Evolutionary conservation across 768 basidiomycete species (phyloP).

Genomic region (Mycena crocata): DNA sequence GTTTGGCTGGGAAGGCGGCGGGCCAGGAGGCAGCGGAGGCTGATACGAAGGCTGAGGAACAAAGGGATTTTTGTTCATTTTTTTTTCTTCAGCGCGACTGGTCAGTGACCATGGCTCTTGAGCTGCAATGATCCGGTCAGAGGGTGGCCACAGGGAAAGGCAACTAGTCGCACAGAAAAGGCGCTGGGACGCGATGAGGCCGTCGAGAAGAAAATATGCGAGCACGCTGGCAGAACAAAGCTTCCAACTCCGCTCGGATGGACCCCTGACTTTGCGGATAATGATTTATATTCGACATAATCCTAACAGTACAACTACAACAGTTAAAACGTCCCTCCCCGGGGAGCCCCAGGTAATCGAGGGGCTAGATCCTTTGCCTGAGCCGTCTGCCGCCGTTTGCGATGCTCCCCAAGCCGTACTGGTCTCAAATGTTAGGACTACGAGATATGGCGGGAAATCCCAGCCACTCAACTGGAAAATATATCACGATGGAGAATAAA

Average conservation of each 20-base stretch:
- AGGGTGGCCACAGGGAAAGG: not conserved
- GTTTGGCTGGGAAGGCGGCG: constrained; percentile 74
- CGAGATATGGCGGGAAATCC: not conserved
- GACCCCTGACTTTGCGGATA: not conserved
- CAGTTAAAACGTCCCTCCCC: constrained; percentile 26
- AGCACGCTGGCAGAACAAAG: constrained; percentile 14
- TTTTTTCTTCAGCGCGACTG: not conserved
- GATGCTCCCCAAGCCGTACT: constrained; percentile 83
- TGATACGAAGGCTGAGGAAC: constrained; percentile 78
- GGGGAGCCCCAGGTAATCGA: constrained; percentile 42
- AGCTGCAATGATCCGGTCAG: constrained; percentile 23
- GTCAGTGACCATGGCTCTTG: not conserved
- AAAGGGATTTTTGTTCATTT: constrained; percentile 90
- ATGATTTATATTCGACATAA: not conserved
- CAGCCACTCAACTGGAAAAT: constrained; percentile 63
- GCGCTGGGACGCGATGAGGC: not conserved
- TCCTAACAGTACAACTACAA: not conserved
- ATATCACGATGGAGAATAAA: constrained; percentile 87
- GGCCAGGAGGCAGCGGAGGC: constrained; percentile 84
- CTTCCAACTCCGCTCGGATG: constrained; percentile 13
- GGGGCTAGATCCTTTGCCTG: constrained; percentile 80
- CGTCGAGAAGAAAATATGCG: constrained; percentile 1
- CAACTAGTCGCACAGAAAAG: constrained; percentile 11
- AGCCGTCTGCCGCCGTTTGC: constrained; percentile 71
- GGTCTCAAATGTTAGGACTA: constrained; percentile 31